Base-by-base conservation (phyloP, 208 protist genomes). In the Crithidia acanthocephali region DNA sequence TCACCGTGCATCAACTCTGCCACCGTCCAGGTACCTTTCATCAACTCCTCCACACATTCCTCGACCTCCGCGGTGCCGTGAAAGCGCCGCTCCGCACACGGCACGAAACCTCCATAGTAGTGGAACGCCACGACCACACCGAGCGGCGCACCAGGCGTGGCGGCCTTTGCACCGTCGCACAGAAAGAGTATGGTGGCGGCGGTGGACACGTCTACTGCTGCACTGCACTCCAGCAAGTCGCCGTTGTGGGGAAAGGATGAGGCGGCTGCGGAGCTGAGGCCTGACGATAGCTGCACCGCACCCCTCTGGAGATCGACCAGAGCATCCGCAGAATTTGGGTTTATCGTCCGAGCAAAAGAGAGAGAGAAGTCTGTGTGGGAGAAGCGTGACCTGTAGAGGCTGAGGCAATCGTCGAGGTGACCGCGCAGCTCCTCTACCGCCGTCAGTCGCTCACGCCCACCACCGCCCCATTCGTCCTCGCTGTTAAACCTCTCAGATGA, bases 381-480 rank as follows among this genome's bases (percentile, higher is more conserved):
- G 18, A 85, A 78, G 30, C 63, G 72, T 11, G 68, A 66, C 45
- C 58, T 37, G 56, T 85, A 76, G 23, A 88, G 57, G 63, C 79
- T 86, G 22, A 63, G 44, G 61, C 80, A 85, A 72, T 87, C 85
- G 0, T 65, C 42, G 20, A 88, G 63, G 25, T 91, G 85, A 0
- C 72, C 76, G 8, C 62, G 76, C 48, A 87, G 66, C 63, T 91
- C 85, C 52, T 81, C 73, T 4, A 62, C 80, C 2, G 80, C 64
- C 18, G 68, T 76, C 56, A 76, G 59, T 30, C 63, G 47, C 15
- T 22, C 8, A 16, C 59, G 35, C 22, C 13, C 35, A 3, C 45
- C 22, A 10, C 7, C 62, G 25, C 48, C 50, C 33, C 50, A 55
- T 6, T 16, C 25, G 0, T 58, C 72, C 27, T 65, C 51, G 42